Conservation (phyloP, 2,329 filamentous ascomycete genomes). For the Sarocladium kiliense region DNA sequence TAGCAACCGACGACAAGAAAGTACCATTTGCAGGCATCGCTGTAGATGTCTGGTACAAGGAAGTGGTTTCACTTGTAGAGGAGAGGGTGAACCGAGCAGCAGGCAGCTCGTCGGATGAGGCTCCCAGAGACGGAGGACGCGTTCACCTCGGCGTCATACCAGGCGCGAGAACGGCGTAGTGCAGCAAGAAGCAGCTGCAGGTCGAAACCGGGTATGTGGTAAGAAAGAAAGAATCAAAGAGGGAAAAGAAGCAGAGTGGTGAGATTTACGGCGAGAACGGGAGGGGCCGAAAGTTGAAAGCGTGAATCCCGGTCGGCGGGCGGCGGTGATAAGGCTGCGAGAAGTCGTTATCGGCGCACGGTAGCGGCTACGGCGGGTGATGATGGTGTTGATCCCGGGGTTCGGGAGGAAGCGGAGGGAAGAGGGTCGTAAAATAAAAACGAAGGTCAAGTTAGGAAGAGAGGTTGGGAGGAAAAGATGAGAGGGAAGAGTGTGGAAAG, state of each 20-base stretch:
- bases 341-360: constrained; percentile 5
- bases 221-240: background rate
- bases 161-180: background rate
- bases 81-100: background rate
- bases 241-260: background rate
- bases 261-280: background rate
- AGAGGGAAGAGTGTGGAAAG: background rate
- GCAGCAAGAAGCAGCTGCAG: background rate
- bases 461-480: background rate
- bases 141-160: constrained; percentile 6
- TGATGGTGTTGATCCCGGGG: background rate
- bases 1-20: constrained; percentile 7
- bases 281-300: constrained; percentile 4
- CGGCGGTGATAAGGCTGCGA: constrained; percentile 2
- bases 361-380: constrained; percentile 4
- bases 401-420: background rate
- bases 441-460: background rate
- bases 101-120: background rate
- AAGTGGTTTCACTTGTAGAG: constrained; percentile 13
- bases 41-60: constrained; percentile 17
- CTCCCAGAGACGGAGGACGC: background rate
- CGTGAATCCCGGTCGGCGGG: background rate
- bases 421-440: background rate
- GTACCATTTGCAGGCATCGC: constrained; percentile 28
- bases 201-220: background rate